Conservation (phyloP, 805 yeast species). For the Wickerhamomyces kurtzmanii region DNA sequence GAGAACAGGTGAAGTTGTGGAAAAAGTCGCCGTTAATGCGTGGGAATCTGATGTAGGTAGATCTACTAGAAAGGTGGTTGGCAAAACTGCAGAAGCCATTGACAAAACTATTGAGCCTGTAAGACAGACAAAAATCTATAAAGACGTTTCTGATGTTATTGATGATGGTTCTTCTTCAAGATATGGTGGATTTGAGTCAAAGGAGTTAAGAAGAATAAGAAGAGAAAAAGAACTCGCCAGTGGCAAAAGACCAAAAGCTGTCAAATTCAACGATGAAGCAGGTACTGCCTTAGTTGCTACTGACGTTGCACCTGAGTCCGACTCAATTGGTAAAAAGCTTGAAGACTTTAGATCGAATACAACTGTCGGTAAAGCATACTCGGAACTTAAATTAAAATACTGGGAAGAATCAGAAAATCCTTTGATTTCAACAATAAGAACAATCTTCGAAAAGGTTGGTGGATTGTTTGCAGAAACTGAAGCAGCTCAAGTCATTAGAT, state of each 20-base stretch:
- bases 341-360: slow-evolving; percentile 60
- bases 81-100: slow-evolving; percentile 72
- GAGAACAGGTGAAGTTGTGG: slow-evolving; percentile 91
- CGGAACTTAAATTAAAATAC: slow-evolving; percentile 48
- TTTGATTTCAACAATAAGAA: slow-evolving; percentile 69
- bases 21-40: slow-evolving; percentile 79
- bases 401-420: slow-evolving; percentile 97
- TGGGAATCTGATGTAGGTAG: slow-evolving; percentile 95
- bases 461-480: slow-evolving; percentile 89
- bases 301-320: slow-evolving; percentile 66
- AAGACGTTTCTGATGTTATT: slow-evolving; percentile 79
- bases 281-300: slow-evolving; percentile 80
- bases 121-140: slow-evolving; percentile 79
- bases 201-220: slow-evolving; percentile 69
- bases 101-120: slow-evolving; percentile 90
- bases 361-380: slow-evolving; percentile 54
- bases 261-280: slow-evolving; percentile 71
- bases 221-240: slow-evolving; percentile 52
- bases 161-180: slow-evolving; percentile 85
- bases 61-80: slow-evolving; percentile 80
- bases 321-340: slow-evolving; percentile 54
- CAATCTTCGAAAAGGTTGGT: slow-evolving; percentile 68
- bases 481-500: slow-evolving; percentile 81
- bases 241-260: slow-evolving; percentile 56
- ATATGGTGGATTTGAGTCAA: slow-evolving; percentile 87